phyloP scores from a whole-genome alignment of 2,329 filamentous ascomycete genomes.

The Aspergillus bombycis region DNA sequence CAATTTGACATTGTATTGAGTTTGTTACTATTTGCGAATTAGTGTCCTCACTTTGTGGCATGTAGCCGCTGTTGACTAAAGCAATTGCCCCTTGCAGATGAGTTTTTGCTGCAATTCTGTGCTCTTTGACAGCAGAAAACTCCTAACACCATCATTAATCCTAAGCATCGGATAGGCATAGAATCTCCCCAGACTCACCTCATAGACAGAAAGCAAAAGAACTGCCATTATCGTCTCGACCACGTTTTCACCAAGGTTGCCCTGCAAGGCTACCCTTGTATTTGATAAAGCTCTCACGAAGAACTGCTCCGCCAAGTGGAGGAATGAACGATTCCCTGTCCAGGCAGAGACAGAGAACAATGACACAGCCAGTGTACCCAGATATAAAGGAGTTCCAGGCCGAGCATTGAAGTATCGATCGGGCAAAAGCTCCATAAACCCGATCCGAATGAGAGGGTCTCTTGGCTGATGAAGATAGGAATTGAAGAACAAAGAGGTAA shows the following conservation, averaged over 20 bases:
- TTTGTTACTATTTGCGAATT: constrained; percentile 23
- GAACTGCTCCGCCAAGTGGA: constrained; percentile 25
- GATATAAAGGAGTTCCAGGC: constrained; percentile 26
- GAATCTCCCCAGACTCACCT: constrained; percentile 20
- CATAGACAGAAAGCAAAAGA: constrained; percentile 31
- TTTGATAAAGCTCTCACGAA: constrained; percentile 29
- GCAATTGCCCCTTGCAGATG: constrained; percentile 35
- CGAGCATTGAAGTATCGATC: constrained; percentile 23
- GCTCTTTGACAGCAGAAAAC: constrained; percentile 29
- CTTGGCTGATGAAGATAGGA: constrained; percentile 32
- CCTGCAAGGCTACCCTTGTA: constrained; percentile 27
- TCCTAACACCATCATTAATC: constrained; percentile 20
- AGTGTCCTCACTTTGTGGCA: constrained; percentile 17
- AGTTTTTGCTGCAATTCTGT: constrained; percentile 23
- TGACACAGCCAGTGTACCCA: constrained; percentile 30
- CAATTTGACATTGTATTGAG: constrained; percentile 31
- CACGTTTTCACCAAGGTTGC: constrained; percentile 20
- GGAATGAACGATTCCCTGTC: constrained; percentile 29
- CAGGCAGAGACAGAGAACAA: constrained; percentile 34
- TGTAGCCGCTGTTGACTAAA: constrained; percentile 27
- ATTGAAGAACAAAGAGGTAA: constrained; percentile 33
- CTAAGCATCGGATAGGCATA: too few relatives aligned
- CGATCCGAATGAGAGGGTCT: constrained; percentile 28
- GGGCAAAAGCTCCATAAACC: constrained; percentile 35
- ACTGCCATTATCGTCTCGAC: constrained; percentile 30